These are phyloP conservation scores for Phytophthora ohioensis DNA, from an alignment of 352 stramenopile genomes.

Conservation along the genomic window DNA sequence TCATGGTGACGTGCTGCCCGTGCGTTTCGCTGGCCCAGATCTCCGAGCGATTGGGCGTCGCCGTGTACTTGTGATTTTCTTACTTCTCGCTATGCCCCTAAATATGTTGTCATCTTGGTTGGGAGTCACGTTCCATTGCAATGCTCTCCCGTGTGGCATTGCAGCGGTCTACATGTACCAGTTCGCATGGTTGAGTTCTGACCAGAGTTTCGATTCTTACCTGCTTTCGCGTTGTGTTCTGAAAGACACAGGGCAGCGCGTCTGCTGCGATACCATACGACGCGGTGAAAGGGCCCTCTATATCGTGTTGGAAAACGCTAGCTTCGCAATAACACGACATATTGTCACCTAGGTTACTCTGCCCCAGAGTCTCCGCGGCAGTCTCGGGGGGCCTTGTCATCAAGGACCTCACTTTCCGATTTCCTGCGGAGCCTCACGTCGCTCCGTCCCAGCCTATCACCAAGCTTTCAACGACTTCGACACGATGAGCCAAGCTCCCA, in stretches of 20 bases:
- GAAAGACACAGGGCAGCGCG: background rate
- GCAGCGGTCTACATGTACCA: background rate
- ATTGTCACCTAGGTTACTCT: too few relatives aligned
- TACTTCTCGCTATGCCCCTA: constrained; percentile 24
- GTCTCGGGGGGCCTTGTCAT: background rate
- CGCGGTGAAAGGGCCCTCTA: constrained; percentile 12
- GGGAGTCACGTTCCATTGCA: background rate
- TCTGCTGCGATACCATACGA: constrained; percentile 18
- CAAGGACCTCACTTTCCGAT: constrained; percentile 25
- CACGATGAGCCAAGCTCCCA: constrained; percentile 34
- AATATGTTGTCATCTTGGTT: background rate
- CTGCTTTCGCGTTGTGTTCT: background rate
- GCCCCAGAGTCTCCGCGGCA: background rate
- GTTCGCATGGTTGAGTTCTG: background rate
- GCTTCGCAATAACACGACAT: background rate
- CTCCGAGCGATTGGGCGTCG: constrained; percentile 44
- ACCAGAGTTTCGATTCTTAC: constrained; percentile 3
- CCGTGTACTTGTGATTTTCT: constrained; percentile 39
- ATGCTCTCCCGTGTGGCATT: background rate
- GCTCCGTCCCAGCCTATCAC: constrained; percentile 12
- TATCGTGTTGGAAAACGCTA: background rate
- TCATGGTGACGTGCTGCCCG: constrained; percentile 58
- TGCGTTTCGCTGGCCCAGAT: constrained; percentile 65
- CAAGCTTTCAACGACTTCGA: background rate
- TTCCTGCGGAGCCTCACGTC: constrained; percentile 18